Base-by-base conservation (phyloP, 1,284 basidiomycete species). In the Pyrrhoderma noxium region DNA sequence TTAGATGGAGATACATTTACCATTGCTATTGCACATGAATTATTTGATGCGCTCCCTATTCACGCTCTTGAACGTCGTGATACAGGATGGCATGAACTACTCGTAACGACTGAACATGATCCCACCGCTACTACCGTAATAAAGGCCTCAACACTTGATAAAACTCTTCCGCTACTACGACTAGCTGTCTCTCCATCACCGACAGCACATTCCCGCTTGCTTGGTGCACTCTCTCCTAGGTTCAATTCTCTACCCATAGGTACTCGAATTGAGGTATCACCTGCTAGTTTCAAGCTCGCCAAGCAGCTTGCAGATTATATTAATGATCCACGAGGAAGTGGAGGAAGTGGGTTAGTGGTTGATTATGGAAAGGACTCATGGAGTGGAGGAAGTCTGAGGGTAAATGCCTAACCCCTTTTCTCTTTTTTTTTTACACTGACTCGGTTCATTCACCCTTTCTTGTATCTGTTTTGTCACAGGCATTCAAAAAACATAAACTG, bases 21-120 rank as follows among this genome's bases (percentile, higher is more conserved):
- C 0, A 83, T 97, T 71, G 66, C 96, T 18, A 70, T 97, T 5
- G 96, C 95, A 0, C 95, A 99, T 65, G 96, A 99, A 64, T 97
- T 99, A 69, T 98, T 99, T 58, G 96, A 99, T 63, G 95, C 95
- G 0, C 73, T 99, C 45, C 95, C 95, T 0, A 84, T 97, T 45
- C 90, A 97, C 65, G 71, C 95, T 27, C 74, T 99, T 43, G 84
- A 96, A 72, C 92, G 91, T 59, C 11, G 70, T 62, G 16, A 25
- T 9, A 31, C 83, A 36, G 93, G 91, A 1, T 97, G 92, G 82
- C 78, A 88, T 50, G 95, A 98, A 67, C 79, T 98, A 1, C 71
- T 92, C 56, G 80, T 98, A 13, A 83, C 85, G 7, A 61, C 65
- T 21, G 60, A 56, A 22, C 62, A 61, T 35, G 66, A 63, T 54